Evolutionary conservation across 2,329 filamentous ascomycete species (phyloP), one percentile per base, ranked within the genome.

Genomic region (Xylariaceae sp.): DNA sequence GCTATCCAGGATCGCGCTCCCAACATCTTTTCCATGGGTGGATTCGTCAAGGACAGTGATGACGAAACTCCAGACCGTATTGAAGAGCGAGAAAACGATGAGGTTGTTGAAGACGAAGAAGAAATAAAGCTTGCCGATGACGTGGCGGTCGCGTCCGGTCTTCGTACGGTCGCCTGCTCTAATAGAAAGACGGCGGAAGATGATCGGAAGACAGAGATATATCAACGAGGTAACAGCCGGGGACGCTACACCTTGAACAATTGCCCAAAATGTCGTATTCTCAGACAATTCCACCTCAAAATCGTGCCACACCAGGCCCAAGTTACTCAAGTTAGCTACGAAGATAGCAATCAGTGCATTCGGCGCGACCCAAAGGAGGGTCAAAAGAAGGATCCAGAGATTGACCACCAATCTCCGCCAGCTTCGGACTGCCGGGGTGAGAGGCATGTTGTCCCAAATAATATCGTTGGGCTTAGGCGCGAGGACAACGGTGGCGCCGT

Each of bases 31-130:
- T 37, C 83, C 80, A 0, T 77, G 70, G 0, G 82, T 82, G 42
- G 79, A n/a, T n/a, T n/a, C 73, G 2, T 80, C 67, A 43, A 92
- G 74, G 36, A 95, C 83, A 4, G 76, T 76, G 0, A 84, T 74
- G 8, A 91, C 76, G 63, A 92, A 91, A 1, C 76, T 76, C 84
- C 89, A 96, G 15, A 91, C 73, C 1, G 89, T 85, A 42, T 88
- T 89, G 71, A 97, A 97, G 13, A 96, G 76, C 10, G 92, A 96
- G 71, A 97, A 97, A 54, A 97, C 85, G 61, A 99, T 76, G 51
- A 99, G 72, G 67, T 97, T 97, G 80, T 99, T 99, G 78, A 99
- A 91, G 49, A 96, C 83, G 71, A 99, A 99, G 75, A 99, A 99
- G 16, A 88, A 81, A 72, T 95, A 99, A 2, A 99, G 80, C 71